Base-by-base conservation (phyloP, 805 yeast species). In the Nakazawaea anatomiae region DNA sequence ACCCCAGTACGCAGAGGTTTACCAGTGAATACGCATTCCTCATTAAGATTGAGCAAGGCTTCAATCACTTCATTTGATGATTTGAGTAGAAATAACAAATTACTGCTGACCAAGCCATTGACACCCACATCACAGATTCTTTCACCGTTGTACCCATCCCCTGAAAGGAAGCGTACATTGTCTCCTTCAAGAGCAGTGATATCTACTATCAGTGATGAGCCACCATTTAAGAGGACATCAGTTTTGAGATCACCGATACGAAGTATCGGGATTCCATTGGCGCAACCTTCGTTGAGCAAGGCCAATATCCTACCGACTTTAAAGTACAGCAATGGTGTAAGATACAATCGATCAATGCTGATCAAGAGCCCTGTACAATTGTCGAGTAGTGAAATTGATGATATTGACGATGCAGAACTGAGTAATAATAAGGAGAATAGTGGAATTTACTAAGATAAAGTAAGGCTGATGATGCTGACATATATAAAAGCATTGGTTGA, bases 1-100 rank as follows among this genome's bases (percentile, higher is more conserved):
- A 52, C 55, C 5, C 55, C 55, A 28, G 44, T 49, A 12, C 45
- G 55, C 14, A 14, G 55, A 6, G 53, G 53, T 4, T 9, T 39
- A 10, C 11, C 35, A 9, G 32, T 12, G 12, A 25, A 18, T n/a
- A 31, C n/a, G 12, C 44, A 27, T 30, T 32, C 47, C 4, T 41
- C 50, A 6, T 28, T 51, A 4, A 42, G 50, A 27, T 51, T 51
- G 30, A 46, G 42, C 45, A 51, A 43, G 28, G 50, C 53, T 5
- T 46, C 50, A 2, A 29, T 46, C 6, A 38, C 50, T 3, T 31
- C 44, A 6, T 18, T 50, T 4, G 31, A 50, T 35, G 46, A 50
- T 14, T 39, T 44, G 42, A 40, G 39, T 28, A 40, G 10, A 6
- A 44, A 40, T 11, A 25, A 46, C 8, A 11, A 11, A 6, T 11